These are phyloP conservation scores for Starmerella floris DNA, from an alignment of 805 yeast species.

Conservation along the genomic window DNA sequence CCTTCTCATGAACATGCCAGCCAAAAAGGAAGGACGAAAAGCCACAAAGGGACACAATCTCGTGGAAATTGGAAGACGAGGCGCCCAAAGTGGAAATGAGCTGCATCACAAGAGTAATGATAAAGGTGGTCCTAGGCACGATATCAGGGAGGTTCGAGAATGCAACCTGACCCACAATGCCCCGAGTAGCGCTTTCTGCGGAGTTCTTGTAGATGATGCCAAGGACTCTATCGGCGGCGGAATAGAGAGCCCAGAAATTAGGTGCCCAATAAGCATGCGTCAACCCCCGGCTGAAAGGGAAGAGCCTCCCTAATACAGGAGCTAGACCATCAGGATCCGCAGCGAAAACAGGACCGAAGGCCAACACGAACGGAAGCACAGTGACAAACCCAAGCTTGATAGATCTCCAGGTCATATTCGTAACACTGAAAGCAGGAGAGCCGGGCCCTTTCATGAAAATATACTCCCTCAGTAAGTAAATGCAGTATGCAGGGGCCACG, in stretches of 20 bases:
- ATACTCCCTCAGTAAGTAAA: slow-evolving; percentile 60
- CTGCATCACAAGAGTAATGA: slow-evolving; percentile 76
- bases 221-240: slow-evolving; percentile 65
- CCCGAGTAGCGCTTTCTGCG: slow-evolving; percentile 50
- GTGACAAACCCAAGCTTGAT: slow-evolving; percentile 50
- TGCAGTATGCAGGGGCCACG: slow-evolving; percentile 87
- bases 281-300: slow-evolving; percentile 88
- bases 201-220: slow-evolving; percentile 22
- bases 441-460: background rate
- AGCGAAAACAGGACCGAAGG: slow-evolving; percentile 40
- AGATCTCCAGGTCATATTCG: slow-evolving; percentile 38
- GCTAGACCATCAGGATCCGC: slow-evolving; percentile 64
- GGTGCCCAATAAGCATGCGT: slow-evolving; percentile 99
- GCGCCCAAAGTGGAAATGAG: slow-evolving; percentile 44
- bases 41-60: slow-evolving; percentile 78
- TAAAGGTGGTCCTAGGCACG: slow-evolving; percentile 61
- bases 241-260: slow-evolving; percentile 89
- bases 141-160: slow-evolving; percentile 72
- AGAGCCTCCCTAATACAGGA: slow-evolving; percentile 53
- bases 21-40: slow-evolving; percentile 86
- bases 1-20: slow-evolving; percentile 99
- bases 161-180: slow-evolving; percentile 80
- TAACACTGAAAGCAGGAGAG: slow-evolving; percentile 25
- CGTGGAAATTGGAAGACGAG: slow-evolving; percentile 44
- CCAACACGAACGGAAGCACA: slow-evolving; percentile 49